phyloP scores from a whole-genome alignment of 345 rosid species.

The Lumnitzera littorea region DNA sequence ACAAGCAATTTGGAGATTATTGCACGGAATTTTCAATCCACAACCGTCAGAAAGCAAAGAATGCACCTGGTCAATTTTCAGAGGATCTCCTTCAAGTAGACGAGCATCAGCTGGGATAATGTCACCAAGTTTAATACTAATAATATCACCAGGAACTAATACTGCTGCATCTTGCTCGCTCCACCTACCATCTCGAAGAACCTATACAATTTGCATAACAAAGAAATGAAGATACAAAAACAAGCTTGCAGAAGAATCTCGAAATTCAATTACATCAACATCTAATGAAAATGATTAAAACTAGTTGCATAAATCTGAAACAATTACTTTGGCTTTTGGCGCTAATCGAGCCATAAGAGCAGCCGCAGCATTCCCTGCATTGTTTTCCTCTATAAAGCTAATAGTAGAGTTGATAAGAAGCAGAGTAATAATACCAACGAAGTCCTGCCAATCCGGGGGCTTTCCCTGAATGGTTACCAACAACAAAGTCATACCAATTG shows the following conservation, averaged over 20 bases:
- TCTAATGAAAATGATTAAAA: not conserved
- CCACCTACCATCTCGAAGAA: conserved; percentile 97
- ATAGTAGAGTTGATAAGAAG: conserved; percentile 93
- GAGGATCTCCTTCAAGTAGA: conserved; percentile 88
- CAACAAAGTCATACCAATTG: conserved; percentile 3
- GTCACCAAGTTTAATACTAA: conserved; percentile 91
- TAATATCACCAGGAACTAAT: conserved; percentile 88
- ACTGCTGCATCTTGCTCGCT: conserved; percentile 82
- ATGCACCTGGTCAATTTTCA: conserved; percentile 89
- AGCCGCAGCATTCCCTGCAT: conserved; percentile 97
- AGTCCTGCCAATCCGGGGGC: conserved; percentile 99
- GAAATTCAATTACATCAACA: conserved; percentile 2
- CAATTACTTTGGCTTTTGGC: conserved; percentile 80
- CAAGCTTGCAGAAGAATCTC: not conserved
- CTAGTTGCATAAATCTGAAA: not conserved
- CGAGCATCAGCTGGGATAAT: conserved; percentile 98
- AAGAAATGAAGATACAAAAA: not conserved
- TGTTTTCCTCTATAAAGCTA: conserved; percentile 94
- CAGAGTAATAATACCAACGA: conserved; percentile 85
- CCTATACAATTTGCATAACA: conserved; percentile 25
- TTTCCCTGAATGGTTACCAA: conserved; percentile 43
- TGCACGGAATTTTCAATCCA: not conserved
- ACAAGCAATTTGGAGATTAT: not conserved
- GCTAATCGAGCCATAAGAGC: conserved; percentile 99
- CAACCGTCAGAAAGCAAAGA: not conserved